phyloP scores from a whole-genome alignment of 495 filamentous ascomycete species.

The Aspergillus sparsus region DNA sequence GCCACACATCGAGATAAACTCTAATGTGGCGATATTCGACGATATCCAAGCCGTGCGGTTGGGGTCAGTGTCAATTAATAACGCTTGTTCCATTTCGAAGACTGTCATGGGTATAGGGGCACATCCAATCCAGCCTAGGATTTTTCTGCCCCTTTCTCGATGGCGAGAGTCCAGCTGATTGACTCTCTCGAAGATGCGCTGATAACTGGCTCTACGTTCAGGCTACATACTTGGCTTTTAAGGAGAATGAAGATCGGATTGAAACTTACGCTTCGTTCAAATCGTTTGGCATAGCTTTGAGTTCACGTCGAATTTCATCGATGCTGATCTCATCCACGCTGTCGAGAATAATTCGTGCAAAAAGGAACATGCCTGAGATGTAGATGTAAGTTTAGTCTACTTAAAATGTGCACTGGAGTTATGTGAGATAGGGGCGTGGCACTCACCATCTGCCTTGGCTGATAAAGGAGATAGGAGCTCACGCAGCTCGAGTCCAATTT shows the following conservation, averaged over 20 bases:
- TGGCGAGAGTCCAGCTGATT: not conserved
- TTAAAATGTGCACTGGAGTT: not conserved
- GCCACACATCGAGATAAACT: not conserved
- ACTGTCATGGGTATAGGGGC: not conserved
- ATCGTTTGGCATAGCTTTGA: not conserved
- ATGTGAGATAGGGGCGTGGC: no score
- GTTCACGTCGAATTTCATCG: not conserved
- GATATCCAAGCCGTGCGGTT: not conserved
- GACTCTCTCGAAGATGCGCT: not conserved
- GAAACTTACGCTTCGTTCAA: slow-evolving; percentile 2
- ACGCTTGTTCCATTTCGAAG: not conserved
- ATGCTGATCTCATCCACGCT: not conserved
- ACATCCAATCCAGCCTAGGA: not conserved
- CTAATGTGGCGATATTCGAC: not conserved
- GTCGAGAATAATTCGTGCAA: not conserved
- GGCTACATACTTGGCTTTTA: not conserved
- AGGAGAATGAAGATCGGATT: not conserved
- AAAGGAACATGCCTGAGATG: slow-evolving; percentile 7
- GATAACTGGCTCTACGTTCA: not conserved
- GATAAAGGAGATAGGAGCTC: not conserved
- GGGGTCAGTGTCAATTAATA: not conserved
- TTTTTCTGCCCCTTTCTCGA: not conserved
- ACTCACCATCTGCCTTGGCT: not conserved
- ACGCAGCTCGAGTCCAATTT: not conserved
- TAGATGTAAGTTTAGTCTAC: not conserved